Base-by-base conservation (phyloP, 176 grass and related monocot genomes). In the Thinopyrum elongatum region DNA sequence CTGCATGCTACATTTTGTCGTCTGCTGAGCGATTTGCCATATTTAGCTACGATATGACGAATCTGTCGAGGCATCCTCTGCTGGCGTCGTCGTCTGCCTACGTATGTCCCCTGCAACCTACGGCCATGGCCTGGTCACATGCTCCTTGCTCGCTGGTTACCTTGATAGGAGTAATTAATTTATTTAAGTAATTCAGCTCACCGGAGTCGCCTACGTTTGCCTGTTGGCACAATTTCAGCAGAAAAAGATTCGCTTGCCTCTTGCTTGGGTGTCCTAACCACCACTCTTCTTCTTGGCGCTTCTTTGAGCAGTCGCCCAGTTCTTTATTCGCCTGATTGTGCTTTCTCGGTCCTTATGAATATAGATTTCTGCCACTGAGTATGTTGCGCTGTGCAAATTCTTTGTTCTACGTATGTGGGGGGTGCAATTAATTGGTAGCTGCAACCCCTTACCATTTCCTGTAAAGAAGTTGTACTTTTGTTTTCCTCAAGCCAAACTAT, bases 211-310 rank as follows among this genome's bases (percentile, higher is more conserved):
- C 44, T 63, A 17, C 49, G 14, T 38, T 49, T 77, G 16, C 46
- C 30, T 77, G 46, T 38, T 86, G 53, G 30, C 27, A 3, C 80
- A 23, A 58, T 83, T 76, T 84, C 76, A 27, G 80, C 80, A 19
- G 63, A 36, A 22, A 41, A 76, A 70, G 60, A 71, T 87, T 89
- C 67, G 57, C 42, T 80, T 63, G 69, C 47, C 58, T 91, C 68
- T 59, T 88, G 81, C 70, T 81, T 61, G 53, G 69, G 70, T 88
- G 81, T 88, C 77, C 51, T 84, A 88, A 87, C 70, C 25, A 53
- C 77, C 47, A 0, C 77, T 63, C 81, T 81, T 80, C 76, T 62
- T 76, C 68, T 29, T 75, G 25, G 35, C 39, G 27, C 41, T 44
- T 87, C 65, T 86, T 80, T 84, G 16, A 80, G 76, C 27, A 74